Percentiles rank a stretch among this genome's conserved stretches.
phyloP scores from a whole-genome alignment of 2,329 filamentous ascomycete species.

The Coniosporium tulheliwenetii region DNA sequence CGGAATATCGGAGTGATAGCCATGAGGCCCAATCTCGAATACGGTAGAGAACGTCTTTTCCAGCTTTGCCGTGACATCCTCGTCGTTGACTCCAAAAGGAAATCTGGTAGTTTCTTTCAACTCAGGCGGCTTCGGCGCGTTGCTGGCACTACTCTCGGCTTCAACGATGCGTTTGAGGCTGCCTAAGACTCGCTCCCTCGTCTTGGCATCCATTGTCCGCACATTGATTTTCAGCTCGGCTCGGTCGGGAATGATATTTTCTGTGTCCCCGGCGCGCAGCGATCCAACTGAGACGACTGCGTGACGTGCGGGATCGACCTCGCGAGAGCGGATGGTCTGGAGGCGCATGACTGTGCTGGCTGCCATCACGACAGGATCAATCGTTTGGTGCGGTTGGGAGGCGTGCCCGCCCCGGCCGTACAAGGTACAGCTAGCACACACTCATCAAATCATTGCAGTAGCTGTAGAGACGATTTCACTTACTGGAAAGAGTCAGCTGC shows the following conservation, averaged over 20 bases:
- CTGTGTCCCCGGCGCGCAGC: constrained; percentile 42
- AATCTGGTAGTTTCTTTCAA: constrained; percentile 26
- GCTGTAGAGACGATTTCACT: constrained; percentile 10
- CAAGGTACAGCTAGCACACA: constrained; percentile 28
- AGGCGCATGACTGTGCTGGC: constrained; percentile 38
- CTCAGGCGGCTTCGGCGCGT: constrained; percentile 25
- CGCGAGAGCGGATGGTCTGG: constrained; percentile 43
- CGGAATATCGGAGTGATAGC: constrained; percentile 23
- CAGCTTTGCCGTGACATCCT: constrained; percentile 23
- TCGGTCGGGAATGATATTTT: constrained; percentile 43
- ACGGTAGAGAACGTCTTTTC: constrained; percentile 28
- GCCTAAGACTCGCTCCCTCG: constrained; percentile 30
- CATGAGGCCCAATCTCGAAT: constrained; percentile 19
- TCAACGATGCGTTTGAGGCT: constrained; percentile 37
- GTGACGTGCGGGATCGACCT: constrained; percentile 35
- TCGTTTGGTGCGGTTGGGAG: constrained; percentile 36
- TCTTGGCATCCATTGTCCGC: constrained; percentile 29
- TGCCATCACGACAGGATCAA: constrained; percentile 45
- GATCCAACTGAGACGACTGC: constrained; percentile 43
- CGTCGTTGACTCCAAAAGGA: constrained; percentile 39
- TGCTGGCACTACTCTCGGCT: constrained; percentile 36
- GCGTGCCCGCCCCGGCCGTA: constrained; percentile 44
- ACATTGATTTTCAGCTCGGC: constrained; percentile 41
- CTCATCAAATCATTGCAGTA: no score
- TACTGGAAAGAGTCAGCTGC: constrained; percentile 18